Evolutionary conservation across 2,329 filamentous ascomycete species (phyloP), one percentile per base, ranked within the genome.

Genomic region (Blumeriella jaapii): DNA sequence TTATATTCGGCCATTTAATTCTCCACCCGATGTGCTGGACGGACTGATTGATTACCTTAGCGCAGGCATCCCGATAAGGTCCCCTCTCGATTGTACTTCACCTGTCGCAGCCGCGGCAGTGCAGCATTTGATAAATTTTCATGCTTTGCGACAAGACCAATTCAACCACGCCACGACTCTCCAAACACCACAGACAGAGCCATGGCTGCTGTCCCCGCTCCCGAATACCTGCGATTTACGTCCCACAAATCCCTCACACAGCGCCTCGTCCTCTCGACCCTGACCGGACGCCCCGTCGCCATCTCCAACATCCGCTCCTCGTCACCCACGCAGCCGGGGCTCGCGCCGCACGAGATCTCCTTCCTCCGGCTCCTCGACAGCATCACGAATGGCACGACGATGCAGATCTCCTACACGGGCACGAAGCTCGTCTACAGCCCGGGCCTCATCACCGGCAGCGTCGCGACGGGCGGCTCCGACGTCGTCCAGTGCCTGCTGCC

Each of bases 381-480:
- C 48, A 71, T 98, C 52, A 98, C 91, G 54, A 98, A 98, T 67
- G 91, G 91, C 61, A 83, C 82, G 39, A 78, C 82, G 37, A 85
- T 96, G 63, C 87, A 95, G 54, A 94, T 98, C 50, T 94, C 86
- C 8, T 91, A 93, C 63, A 95, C 86, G 1, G 91, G 91, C 55
- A 96, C 91, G 0, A 87, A 85, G 1, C 73, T 98, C 37, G 79
- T 87, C 23, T 98, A 93, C 62, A 81, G 83, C 47, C 91, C 91
- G 0, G 91, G 91, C 22, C 67, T 98, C 25, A 93, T 98, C 52
- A 91, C 85, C 0, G 91, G 91, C 42, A 81, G 78, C 29, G 75
- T 82, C 12, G 70, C 78, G 31, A 84, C 84, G 50, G 78, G 82
- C 23, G 66, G 62, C 11, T 46, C 46, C 8, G 82, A 89, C 49